These are phyloP conservation scores for Acmispon strigosus DNA, from an alignment of 306 rosid genomes.

Conservation along the genomic window DNA sequence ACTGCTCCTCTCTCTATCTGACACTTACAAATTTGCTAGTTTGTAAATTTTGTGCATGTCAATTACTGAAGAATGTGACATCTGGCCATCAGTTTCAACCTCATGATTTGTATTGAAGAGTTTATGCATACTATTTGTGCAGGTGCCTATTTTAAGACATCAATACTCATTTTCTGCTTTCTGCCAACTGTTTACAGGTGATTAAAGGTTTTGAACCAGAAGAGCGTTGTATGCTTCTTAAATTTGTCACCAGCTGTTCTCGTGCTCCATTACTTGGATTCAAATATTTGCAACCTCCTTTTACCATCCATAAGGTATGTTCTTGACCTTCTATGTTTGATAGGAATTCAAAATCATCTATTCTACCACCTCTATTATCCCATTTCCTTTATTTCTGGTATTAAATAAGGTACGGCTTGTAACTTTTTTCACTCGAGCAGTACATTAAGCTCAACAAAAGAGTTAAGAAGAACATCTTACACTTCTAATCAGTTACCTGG, in stretches of 20 bases:
- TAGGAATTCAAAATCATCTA: neutral
- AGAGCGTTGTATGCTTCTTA: constrained; percentile 90
- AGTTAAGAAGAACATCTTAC: constrained; percentile 12
- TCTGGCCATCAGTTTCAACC: constrained; percentile 4
- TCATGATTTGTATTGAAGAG: neutral
- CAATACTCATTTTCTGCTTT: constrained; percentile 17
- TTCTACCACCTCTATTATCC: constrained; percentile 2
- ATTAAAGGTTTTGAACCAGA: constrained; percentile 64
- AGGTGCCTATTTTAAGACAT: constrained; percentile 15
- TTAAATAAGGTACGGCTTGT: constrained; percentile 1
- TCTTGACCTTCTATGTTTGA: constrained; percentile 17
- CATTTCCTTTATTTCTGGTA: constrained; percentile 15
- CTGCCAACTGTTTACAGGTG: constrained; percentile 47
- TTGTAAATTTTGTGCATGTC: neutral
- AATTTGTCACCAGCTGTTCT: constrained; percentile 97
- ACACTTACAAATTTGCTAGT: neutral
- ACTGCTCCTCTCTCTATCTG: too few relatives aligned
- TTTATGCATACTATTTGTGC: constrained; percentile 3
- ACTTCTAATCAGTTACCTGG: constrained; percentile 3
- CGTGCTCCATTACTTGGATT: constrained; percentile 98
- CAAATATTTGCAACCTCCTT: constrained; percentile 83
- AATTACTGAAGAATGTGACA: neutral
- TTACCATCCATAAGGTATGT: constrained; percentile 88
- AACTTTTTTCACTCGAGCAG: neutral
- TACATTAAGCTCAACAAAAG: neutral